Base-by-base conservation (phyloP, 805 yeast species). In the Candida adriatica region DNA sequence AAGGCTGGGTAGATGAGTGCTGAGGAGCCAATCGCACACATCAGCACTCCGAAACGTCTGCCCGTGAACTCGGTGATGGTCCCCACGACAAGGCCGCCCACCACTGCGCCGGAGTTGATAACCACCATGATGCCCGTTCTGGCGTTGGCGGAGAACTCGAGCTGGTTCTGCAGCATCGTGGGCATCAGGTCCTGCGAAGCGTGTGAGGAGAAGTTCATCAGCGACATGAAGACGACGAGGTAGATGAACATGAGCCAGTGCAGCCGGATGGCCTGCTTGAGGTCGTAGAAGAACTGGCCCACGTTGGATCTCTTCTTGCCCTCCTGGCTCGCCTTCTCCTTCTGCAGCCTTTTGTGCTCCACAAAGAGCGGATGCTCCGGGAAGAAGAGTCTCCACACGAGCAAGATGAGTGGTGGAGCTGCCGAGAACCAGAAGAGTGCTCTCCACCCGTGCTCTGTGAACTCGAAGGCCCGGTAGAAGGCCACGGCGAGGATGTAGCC, bases 181-280 rank as follows among this genome's bases (percentile, higher is more conserved):
- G 86, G 84, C 54, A 68, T 76, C 49, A 80, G 58, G 53, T 80
- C 90, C 56, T 80, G 87, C 6, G 85, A 73, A 1, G 84, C 85
- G 45, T 80, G 90, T 7, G 83, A 70, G 59, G 71, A 68, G 59
- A 78, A 80, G 56, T 79, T 79, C 64, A 77, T 73, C 13, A 79
- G 82, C 13, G 81, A 67, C 78, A 79, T 70, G 51, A 77, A 57
- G 9, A 79, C 48, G 24, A 81, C 69, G 41, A 72, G 55, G 53
- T 76, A 80, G 27, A 70, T 47, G 39, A 74, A 60, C 39, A 73
- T 58, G 31, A 78, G 63, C 87, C 86, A 80, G 51, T 80, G 73
- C 16, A 56, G 51, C 43, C 54, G 63, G 32, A 71, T 27, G 1
- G 68, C 64, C 27, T 34, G 37, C 30, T 57, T 59, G 10, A 65